Conservation (phyloP, 352 stramenopile species). For the Blastocystis sp. region DNA sequence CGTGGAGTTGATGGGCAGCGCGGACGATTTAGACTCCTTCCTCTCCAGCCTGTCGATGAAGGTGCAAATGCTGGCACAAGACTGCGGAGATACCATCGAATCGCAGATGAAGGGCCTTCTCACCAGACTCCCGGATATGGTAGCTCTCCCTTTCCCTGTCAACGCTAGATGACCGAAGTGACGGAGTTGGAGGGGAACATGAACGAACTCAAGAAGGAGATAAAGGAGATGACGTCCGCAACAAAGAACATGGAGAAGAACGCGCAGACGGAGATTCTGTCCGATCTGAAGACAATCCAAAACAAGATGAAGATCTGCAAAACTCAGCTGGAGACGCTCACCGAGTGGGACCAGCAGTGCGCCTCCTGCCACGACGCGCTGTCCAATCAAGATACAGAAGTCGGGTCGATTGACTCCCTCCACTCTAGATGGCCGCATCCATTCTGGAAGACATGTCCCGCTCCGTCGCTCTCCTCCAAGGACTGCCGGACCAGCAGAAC, state of each 20-base stretch:
- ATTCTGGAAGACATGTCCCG: constrained; percentile 4
- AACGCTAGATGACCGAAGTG: not conserved
- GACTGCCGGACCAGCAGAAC: not conserved
- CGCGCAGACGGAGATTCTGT: constrained; percentile 22
- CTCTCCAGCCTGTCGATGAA: constrained; percentile 28
- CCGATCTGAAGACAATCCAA: constrained; percentile 17
- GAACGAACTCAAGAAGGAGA: constrained; percentile 1
- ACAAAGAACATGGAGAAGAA: constrained; percentile 8
- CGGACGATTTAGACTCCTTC: constrained; percentile 32
- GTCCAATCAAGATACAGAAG: constrained; percentile 20
- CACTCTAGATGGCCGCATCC: constrained; percentile 2
- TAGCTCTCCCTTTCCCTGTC: not conserved
- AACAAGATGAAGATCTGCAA: constrained; percentile 17
- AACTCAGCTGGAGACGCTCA: constrained; percentile 13
- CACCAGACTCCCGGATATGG: constrained; percentile 24
- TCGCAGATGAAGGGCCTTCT: constrained; percentile 4
- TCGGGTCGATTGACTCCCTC: not conserved
- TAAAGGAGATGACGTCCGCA: not conserved
- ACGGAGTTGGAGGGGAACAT: not conserved
- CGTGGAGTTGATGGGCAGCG: not conserved
- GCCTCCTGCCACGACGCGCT: constrained; percentile 11
- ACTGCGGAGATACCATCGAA: constrained; percentile 44
- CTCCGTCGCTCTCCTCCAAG: not conserved
- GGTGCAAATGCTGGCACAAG: constrained; percentile 13
- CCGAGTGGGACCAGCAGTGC: constrained; percentile 17